phyloP scores from a whole-genome alignment of 176 grass and related monocot genomes.

The Saccharum officinarum region DNA sequence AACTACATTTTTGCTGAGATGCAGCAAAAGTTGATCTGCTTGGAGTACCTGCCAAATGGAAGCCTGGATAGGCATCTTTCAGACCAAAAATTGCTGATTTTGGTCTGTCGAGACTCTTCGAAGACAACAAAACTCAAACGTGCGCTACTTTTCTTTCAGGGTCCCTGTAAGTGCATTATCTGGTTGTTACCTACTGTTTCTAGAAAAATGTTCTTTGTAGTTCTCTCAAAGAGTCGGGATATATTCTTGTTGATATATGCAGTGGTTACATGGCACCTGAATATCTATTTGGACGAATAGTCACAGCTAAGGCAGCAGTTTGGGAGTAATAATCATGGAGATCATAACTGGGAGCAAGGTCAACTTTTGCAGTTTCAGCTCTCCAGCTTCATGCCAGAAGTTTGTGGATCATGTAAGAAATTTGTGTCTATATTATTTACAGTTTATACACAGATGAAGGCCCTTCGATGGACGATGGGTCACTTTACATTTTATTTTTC shows the following conservation, averaged over 20 bases:
- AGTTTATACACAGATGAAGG: neutral
- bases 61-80: constrained; percentile 25
- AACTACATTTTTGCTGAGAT: neutral
- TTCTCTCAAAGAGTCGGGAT: neutral
- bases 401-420: constrained; percentile 1
- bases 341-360: constrained; percentile 11
- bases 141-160: neutral
- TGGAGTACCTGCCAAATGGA: constrained; percentile 35
- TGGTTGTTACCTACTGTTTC: neutral
- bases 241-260: neutral
- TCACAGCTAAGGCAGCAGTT: neutral
- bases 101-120: constrained; percentile 17
- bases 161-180: constrained; percentile 13
- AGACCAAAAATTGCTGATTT: constrained; percentile 34
- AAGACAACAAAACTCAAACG: neutral
- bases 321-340: constrained; percentile 70
- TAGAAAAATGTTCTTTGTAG: neutral
- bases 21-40: constrained; percentile 6
- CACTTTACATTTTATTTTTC: neutral
- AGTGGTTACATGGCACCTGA: constrained; percentile 37
- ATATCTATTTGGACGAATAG: neutral
- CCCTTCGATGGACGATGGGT: neutral
- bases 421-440: neutral
- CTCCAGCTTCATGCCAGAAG: neutral
- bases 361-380: neutral